phyloP scores from a whole-genome alignment of 371 early-diverging fungal genomes.

The Mortierella sp. region DNA sequence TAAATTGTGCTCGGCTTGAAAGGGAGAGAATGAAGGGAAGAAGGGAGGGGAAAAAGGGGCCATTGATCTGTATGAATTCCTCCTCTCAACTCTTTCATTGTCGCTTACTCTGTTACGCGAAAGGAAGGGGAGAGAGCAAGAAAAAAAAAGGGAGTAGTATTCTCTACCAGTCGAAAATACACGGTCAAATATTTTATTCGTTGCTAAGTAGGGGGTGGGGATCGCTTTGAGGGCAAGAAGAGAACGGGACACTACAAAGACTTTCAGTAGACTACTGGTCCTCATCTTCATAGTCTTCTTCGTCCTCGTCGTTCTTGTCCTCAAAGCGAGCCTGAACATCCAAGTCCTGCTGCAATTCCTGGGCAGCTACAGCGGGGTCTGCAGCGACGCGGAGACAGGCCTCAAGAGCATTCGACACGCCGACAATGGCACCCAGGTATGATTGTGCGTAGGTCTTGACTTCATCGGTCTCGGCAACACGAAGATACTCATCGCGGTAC shows the following conservation, averaged over 20 bases:
- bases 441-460: conserved; percentile 14
- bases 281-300: background rate
- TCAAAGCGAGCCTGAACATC: conserved; percentile 3
- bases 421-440: conserved; percentile 15
- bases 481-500: conserved; percentile 26
- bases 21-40: no score
- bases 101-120: no score
- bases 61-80: background rate
- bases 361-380: conserved; percentile 14
- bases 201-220: background rate
- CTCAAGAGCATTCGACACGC: conserved; percentile 29
- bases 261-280: background rate
- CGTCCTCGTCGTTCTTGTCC: background rate
- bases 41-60: no score
- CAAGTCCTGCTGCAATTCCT: conserved; percentile 8
- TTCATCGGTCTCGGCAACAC: conserved; percentile 5
- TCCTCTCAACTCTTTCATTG: no score
- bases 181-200: background rate
- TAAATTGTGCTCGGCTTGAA: no score
- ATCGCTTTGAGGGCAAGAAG: background rate
- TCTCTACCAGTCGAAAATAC: background rate
- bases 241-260: background rate
- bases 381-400: conserved; percentile 26
- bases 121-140: background rate
- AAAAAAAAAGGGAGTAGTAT: background rate